Evolutionary conservation across 2,329 filamentous ascomycete genomes (phyloP), one percentile per base, ranked within the genome.

Genomic region (Fusarium brachygibbosum): DNA sequence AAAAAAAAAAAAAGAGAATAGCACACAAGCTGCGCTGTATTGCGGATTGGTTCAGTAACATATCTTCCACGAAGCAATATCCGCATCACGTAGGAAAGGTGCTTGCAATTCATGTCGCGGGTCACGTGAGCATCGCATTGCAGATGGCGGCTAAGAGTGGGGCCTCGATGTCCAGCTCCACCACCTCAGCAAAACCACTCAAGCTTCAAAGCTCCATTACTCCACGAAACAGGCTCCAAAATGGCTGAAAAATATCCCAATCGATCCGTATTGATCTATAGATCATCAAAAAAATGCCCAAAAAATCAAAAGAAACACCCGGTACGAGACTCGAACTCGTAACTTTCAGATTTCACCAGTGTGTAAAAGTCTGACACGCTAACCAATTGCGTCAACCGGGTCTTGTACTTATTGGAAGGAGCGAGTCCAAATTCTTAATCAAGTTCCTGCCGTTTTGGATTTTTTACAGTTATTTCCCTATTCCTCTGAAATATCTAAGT

Each of bases 341-440:
- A 61, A 58, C 58, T 61, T 61, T 61, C 42, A 61, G 58, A 61
- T 61, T 25, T 19, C n/a, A 51, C 4, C 1, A 3, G 0, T 0
- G 4, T n/a, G 7, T 60, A 61, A 61, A 61, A 61, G 58, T 61
- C 58, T 61, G 42, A 61, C 58, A 61, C 58, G 58, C 58, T 61
- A 59, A 61, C 58, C 58, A 61, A 61, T 61, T 61, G 58, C 58
- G 58, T 61, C 58, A 60, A 0, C 0, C 38, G 31, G 56, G 57
- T n/a, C 10, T 32, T 0, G 5, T 0, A 3, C 13, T 29, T 10
- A 0, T 53, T 23, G 17, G 2, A 6, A 13, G 10, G 12, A 37
- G 7, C 19, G 17, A 5, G 10, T n/a, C 4, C 2, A 11, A 35
- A 29, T 19, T 14, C 2, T 16, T 1, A 3, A 1, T 1, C 1